Evolutionary conservation across 2,329 filamentous ascomycete species (phyloP).

Genomic region (Trichophyton mentagrophytes): DNA sequence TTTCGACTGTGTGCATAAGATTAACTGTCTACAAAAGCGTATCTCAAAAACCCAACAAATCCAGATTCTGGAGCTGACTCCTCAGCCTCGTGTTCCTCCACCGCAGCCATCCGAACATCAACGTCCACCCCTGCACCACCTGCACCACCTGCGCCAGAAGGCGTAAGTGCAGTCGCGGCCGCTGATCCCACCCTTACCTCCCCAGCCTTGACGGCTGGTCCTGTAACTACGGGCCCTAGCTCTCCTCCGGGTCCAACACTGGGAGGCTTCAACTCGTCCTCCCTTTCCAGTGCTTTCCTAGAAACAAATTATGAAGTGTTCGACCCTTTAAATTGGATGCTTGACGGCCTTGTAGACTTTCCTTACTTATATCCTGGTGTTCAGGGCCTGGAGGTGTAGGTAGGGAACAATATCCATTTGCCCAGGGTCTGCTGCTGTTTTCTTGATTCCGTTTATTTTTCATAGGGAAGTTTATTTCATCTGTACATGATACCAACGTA

Average conservation of each 20-base stretch:
- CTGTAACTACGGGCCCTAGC: background rate
- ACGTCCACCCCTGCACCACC: slow-evolving; percentile 24
- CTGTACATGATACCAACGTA: background rate
- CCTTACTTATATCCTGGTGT: slow-evolving; percentile 44
- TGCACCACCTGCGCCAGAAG: slow-evolving; percentile 20
- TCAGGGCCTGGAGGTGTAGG: slow-evolving; percentile 33
- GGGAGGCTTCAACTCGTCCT: slow-evolving; percentile 15
- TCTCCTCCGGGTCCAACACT: slow-evolving; percentile 11
- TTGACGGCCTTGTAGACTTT: slow-evolving; percentile 73
- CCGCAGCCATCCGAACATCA: slow-evolving; percentile 31
- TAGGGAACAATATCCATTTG: background rate
- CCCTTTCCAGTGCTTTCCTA: slow-evolving; percentile 40
- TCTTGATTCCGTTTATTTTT: background rate
- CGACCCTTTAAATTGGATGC: slow-evolving; percentile 84
- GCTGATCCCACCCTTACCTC: slow-evolving; percentile 35
- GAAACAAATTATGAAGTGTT: slow-evolving; percentile 74
- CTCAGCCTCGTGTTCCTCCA: slow-evolving; percentile 48
- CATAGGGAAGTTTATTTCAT: background rate
- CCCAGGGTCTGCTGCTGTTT: background rate
- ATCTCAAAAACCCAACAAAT: slow-evolving; percentile 75
- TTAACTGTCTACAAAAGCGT: slow-evolving; percentile 35
- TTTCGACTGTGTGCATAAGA: slow-evolving; percentile 15
- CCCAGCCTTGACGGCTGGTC: slow-evolving; percentile 1
- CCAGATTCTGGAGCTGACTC: slow-evolving; percentile 66
- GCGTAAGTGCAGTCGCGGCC: background rate